Base-by-base conservation (phyloP, 2,329 filamentous ascomycete species). In the Diaporthe caulivora region DNA sequence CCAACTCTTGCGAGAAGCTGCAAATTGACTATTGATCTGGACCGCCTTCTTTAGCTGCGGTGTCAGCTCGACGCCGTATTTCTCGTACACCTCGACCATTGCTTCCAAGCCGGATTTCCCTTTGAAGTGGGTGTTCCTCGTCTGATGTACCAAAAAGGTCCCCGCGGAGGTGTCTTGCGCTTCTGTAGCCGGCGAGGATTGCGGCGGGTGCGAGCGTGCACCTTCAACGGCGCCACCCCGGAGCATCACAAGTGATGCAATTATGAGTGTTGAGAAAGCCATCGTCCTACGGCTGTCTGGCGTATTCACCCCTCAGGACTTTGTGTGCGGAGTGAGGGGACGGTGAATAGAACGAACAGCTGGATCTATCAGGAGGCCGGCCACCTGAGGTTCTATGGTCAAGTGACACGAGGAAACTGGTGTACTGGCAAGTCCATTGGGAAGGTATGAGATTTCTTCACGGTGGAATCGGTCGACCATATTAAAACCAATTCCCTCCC, bases 11-110 rank as follows among this genome's bases (percentile, higher is more conserved):
- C 31, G 55, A 21, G 34, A 24, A 15, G 44, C 26, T 34, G 44
- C 31, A 18, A 44, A 29, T 11, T 53, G 13, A 13, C 21, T 26
- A 5, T 71, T 62, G 47, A 24, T 18, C 31, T 44, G n/a, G 24
- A 62, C 53, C 1, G 69, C 69, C 11, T 29, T 54, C 21, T 40
- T 71, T 26, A 71, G 53, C 6, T 53, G 13, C 17, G 42, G 31
- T 7, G 69, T 53, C n/a, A 71, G 18, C 21, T 58, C 55, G 26
- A 44, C 44, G 5, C 44, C 34, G 34, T 71, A 71, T 24, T 71
- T 71, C 13, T 40, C 18, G 47, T 71, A 71, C 6, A 49, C 55
- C 9, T 71, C 69, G 10, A 71, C 17, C 69, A 71, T 51, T 13
- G 69, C 69, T 37, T 58, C 21, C 18, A 62, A n/a, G 18, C 69